Evolutionary conservation across 352 stramenopile genomes (phyloP).

Genomic region (Phytophthora aleatoria): DNA sequence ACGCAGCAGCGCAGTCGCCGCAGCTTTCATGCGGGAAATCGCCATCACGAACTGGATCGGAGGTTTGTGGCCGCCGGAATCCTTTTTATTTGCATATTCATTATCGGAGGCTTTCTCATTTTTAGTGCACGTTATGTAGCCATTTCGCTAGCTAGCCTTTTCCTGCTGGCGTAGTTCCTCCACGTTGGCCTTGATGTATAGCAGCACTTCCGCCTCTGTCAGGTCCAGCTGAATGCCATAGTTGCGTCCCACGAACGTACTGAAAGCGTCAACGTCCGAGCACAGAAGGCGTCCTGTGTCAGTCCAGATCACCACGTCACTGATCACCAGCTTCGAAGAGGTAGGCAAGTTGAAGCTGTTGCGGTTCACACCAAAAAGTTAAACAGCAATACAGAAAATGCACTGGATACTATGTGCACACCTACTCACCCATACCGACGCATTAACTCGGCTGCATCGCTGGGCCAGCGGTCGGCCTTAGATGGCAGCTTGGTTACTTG

Average conservation of each 20-base stretch:
- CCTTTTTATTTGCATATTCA: background rate
- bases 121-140: background rate
- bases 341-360: conserved; percentile 40
- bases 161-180: conserved; percentile 58
- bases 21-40: conserved; percentile 47
- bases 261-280: conserved; percentile 69
- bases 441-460: conserved; percentile 49
- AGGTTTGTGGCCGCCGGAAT: background rate
- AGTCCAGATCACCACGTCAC: conserved; percentile 71
- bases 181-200: conserved; percentile 75
- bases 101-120: background rate
- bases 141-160: conserved; percentile 6
- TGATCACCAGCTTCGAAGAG: conserved; percentile 52
- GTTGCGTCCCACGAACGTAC: conserved; percentile 57
- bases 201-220: conserved; percentile 58
- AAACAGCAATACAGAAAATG: background rate
- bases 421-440: conserved; percentile 50
- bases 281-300: conserved; percentile 66
- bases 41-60: conserved; percentile 34
- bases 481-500: conserved; percentile 57
- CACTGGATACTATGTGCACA: background rate
- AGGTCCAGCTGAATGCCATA: conserved; percentile 75
- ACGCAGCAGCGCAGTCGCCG: conserved; percentile 41
- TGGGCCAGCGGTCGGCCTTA: conserved; percentile 48
- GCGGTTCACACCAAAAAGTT: conserved; percentile 9